These are phyloP conservation scores for Testicularia cyperi DNA, from an alignment of 1,284 basidiomycete species.

Conservation along the genomic window DNA sequence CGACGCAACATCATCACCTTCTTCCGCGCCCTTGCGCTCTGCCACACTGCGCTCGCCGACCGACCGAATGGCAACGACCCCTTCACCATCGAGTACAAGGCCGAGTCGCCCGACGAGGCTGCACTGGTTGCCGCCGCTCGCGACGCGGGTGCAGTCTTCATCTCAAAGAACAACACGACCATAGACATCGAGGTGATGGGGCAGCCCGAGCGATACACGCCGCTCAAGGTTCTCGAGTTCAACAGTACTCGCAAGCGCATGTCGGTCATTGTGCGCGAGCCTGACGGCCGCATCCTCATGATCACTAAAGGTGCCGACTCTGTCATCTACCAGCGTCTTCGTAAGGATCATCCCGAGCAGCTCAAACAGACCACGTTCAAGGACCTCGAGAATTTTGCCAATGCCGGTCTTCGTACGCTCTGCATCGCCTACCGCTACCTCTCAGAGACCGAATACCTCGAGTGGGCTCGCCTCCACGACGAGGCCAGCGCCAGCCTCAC, in stretches of 20 bases:
- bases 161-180: slow-evolving; percentile 72
- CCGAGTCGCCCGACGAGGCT: slow-evolving; percentile 91
- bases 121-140: slow-evolving; percentile 87
- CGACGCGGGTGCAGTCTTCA: slow-evolving; percentile 89
- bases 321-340: slow-evolving; percentile 85
- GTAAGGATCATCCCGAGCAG: slow-evolving; percentile 71
- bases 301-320: slow-evolving; percentile 97
- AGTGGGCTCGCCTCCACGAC: slow-evolving; percentile 81
- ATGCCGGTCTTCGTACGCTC: slow-evolving; percentile 84
- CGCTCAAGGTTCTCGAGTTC: slow-evolving; percentile 85
- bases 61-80: slow-evolving; percentile 64
- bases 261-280: slow-evolving; percentile 81
- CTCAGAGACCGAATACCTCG: slow-evolving; percentile 77
- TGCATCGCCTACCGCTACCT: slow-evolving; percentile 83
- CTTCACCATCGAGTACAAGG: slow-evolving; percentile 82
- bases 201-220: slow-evolving; percentile 76
- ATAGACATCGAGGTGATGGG: slow-evolving; percentile 91
- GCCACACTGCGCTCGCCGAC: slow-evolving; percentile 80
- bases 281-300: slow-evolving; percentile 77
- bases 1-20: slow-evolving; percentile 75
- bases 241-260: slow-evolving; percentile 90
- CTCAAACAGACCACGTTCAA: slow-evolving; percentile 76
- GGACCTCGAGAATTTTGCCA: slow-evolving; percentile 92
- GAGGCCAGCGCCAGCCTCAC: slow-evolving; percentile 73
- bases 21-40: slow-evolving; percentile 82